Evolutionary conservation across 768 basidiomycete genomes (phyloP), one percentile per base, ranked within the genome.

Genomic region (Glaciozyma antarctica): DNA sequence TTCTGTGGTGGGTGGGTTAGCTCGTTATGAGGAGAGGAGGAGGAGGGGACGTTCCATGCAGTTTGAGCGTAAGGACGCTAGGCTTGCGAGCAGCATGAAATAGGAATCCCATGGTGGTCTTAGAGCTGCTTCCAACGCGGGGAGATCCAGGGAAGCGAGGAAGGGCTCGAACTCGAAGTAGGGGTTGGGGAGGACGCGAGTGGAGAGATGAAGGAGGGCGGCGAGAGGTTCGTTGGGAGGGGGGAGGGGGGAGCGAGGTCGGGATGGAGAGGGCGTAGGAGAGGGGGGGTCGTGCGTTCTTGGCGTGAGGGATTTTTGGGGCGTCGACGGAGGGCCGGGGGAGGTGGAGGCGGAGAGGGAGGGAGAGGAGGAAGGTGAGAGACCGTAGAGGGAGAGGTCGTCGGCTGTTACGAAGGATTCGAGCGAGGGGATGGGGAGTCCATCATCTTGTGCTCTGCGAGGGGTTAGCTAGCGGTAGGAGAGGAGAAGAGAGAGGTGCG

Each of bases 331-430:
- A 47, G 58, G 32, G 22, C 13, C 17, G 10, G 34, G 64, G 64
- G 74, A 55, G 75, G 75, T 48, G 69, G 68, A 32, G 32, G 32
- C 32, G 32, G 32, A 32, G 32, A 32, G 32, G 32, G 32, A 32
- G 32, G 55, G 55, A 6, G 58, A 62, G 5, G 48, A 3, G 21
- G 67, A 49, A 6, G 75, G 52, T 34, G 73, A 58, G 22, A 59
- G 45, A 9, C 88, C 88, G 68, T 86, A 90, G 41, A 85, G 80
- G 21, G 82, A 73, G 2, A 75, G 74, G 75, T 98, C 94, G 74
- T 93, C 82, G 60, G 84, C 80, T 26, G 76, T 77, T 52, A 94
- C 80, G 74, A 97, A 97, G 9, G 83, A 81, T 64, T 88, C 85
- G 3, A 98, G 80, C 0, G 73, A 55, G 12, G 64, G 59, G 1